Conservation (phyloP, 192 early-diverging fungal genomes). For the Podila clonocystis region DNA sequence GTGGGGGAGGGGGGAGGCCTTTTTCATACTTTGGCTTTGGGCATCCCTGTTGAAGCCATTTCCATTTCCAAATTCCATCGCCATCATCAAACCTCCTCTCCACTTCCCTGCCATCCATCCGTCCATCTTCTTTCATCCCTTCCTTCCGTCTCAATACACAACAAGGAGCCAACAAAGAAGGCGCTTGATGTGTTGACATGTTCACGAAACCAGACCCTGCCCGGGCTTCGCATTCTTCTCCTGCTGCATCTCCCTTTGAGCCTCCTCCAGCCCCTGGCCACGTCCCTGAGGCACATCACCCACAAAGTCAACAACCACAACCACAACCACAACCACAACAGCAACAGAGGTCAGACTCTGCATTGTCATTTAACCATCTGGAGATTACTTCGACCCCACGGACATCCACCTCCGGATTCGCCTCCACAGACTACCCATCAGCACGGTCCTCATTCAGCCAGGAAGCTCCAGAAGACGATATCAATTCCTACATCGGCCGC, state of each 20-base stretch:
- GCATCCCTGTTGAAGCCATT: background rate
- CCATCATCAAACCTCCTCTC: background rate
- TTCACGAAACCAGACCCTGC: conserved; percentile 30
- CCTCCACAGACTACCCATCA: background rate
- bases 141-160: background rate
- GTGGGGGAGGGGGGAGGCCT: too few species aligned
- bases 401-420: background rate
- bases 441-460: conserved; percentile 5
- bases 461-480: conserved; percentile 19
- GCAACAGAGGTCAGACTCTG: conserved; percentile 12
- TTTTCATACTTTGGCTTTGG: too few species aligned
- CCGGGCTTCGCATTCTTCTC: conserved; percentile 28
- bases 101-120: too few species aligned
- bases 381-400: conserved; percentile 21
- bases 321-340: conserved; percentile 7
- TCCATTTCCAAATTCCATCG: background rate
- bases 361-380: conserved; percentile 15
- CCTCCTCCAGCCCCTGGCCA: background rate
- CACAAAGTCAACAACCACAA: background rate
- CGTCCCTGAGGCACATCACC: conserved; percentile 3
- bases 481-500: conserved; percentile 25
- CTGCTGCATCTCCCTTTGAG: background rate
- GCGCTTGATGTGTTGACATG: conserved; percentile 39
- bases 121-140: background rate
- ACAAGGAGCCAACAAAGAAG: background rate